These are phyloP conservation scores for Citrullus mucosospermus DNA, from an alignment of 306 rosid species.

Conservation along the genomic window DNA sequence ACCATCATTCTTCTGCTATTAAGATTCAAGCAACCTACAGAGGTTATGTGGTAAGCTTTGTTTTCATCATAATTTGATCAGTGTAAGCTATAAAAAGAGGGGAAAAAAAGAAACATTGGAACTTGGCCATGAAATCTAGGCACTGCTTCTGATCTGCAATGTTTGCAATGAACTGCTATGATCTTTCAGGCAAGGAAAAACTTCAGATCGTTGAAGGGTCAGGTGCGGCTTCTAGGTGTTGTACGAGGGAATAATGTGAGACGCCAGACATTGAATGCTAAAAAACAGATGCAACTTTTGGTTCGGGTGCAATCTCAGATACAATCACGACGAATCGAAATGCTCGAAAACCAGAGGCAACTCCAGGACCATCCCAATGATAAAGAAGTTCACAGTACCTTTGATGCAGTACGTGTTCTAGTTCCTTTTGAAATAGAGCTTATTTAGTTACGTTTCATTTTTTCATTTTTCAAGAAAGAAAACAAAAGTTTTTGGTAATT, in stretches of 20 bases:
- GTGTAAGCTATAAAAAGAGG: neutral
- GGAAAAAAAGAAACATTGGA: neutral
- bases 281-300: constrained; percentile 87
- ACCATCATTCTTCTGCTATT: constrained; percentile 66
- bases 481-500: no score
- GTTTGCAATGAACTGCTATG: neutral
- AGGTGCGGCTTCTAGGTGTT: constrained; percentile 90
- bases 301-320: constrained; percentile 93
- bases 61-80: neutral
- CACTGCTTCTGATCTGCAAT: neutral
- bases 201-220: constrained; percentile 81
- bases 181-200: constrained; percentile 68
- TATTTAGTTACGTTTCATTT: neutral
- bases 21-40: constrained; percentile 81
- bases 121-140: neutral
- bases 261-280: constrained; percentile 83
- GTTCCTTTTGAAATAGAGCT: neutral
- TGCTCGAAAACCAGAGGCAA: constrained; percentile 68
- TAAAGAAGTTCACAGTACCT: constrained; percentile 42
- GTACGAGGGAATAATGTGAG: constrained; percentile 88
- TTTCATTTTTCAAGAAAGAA: no score
- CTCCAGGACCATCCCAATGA: constrained; percentile 50
- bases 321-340: constrained; percentile 85
- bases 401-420: constrained; percentile 44
- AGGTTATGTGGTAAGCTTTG: constrained; percentile 67